These are phyloP conservation scores for Ilyonectria robusta DNA, from an alignment of 2,329 filamentous ascomycete species.

Conservation along the genomic window DNA sequence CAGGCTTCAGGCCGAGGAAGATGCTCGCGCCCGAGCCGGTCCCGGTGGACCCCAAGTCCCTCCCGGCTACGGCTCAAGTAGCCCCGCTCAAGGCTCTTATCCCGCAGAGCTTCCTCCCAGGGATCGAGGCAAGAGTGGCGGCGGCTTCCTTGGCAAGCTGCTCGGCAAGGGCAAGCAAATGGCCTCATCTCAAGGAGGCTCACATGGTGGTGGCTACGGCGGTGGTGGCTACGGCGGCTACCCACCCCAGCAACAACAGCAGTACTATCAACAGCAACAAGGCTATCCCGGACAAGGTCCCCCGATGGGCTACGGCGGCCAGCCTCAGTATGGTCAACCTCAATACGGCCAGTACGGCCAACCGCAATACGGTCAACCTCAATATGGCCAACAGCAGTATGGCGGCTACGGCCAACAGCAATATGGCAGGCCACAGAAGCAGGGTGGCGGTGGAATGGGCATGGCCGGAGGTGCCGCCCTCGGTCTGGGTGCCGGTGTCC, in stretches of 20 bases:
- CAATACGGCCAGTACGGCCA: slow-evolving; percentile 37
- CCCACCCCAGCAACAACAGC: slow-evolving; percentile 50
- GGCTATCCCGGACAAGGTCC: slow-evolving; percentile 46
- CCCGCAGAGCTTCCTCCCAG: slow-evolving; percentile 61
- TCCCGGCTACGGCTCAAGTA: slow-evolving; percentile 50
- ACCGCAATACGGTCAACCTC: slow-evolving; percentile 50
- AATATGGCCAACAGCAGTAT: slow-evolving; percentile 54
- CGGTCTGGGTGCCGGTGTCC: slow-evolving; percentile 83
- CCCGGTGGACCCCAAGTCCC: slow-evolving; percentile 50
- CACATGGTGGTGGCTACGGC: slow-evolving; percentile 36
- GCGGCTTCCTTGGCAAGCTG: slow-evolving; percentile 68
- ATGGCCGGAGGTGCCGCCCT: slow-evolving; percentile 80
- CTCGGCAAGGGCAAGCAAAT: slow-evolving; percentile 61
- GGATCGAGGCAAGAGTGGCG: slow-evolving; percentile 57
- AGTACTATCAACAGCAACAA: slow-evolving; percentile 44
- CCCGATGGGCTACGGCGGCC: slow-evolving; percentile 46
- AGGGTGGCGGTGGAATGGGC: slow-evolving; percentile 69
- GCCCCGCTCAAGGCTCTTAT: slow-evolving; percentile 49
- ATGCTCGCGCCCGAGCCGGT: slow-evolving; percentile 68
- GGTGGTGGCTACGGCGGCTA: slow-evolving; percentile 47
- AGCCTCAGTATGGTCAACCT: slow-evolving; percentile 44
- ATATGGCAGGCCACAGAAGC: slow-evolving; percentile 57
- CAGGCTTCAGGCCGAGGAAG: slow-evolving; percentile 86
- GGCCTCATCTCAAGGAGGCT: slow-evolving; percentile 49
- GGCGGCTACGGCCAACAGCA: slow-evolving; percentile 52